Conservation (phyloP, 345 rosid species). For the Populus tremula region DNA sequence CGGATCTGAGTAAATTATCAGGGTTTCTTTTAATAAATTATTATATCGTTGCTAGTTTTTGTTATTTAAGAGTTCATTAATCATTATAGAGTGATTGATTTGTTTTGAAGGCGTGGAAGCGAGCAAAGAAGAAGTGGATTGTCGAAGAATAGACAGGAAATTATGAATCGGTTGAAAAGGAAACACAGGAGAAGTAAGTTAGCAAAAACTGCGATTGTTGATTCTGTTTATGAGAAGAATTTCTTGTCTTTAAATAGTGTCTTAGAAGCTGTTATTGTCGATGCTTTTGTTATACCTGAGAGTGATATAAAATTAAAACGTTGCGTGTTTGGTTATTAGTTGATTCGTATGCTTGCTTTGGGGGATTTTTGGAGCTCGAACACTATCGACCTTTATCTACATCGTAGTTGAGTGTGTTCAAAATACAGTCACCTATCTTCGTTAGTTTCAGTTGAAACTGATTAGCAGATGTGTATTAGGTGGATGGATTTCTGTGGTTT, state of each 20-base stretch:
- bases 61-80: background rate
- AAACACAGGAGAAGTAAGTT: slow-evolving; percentile 66
- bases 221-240: slow-evolving; percentile 77
- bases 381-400: slow-evolving; percentile 81
- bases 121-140: slow-evolving; percentile 59
- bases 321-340: background rate
- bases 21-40: background rate
- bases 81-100: background rate
- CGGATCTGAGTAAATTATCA: slow-evolving; percentile 33
- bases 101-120: slow-evolving; percentile 55
- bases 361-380: slow-evolving; percentile 97
- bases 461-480: background rate
- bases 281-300: slow-evolving; percentile 76
- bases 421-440: background rate
- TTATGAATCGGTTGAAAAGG: slow-evolving; percentile 56
- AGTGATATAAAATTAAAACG: background rate
- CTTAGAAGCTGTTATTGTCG: slow-evolving; percentile 75
- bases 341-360: slow-evolving; percentile 57
- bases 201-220: slow-evolving; percentile 68
- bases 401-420: slow-evolving; percentile 42
- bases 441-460: background rate
- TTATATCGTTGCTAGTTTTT: background rate
- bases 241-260: slow-evolving; percentile 65
- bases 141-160: slow-evolving; percentile 66
- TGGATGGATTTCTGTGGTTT: background rate